These are phyloP conservation scores for Annona cherimola DNA, from an alignment of 164 flowering plant genomes.

Conservation along the genomic window DNA sequence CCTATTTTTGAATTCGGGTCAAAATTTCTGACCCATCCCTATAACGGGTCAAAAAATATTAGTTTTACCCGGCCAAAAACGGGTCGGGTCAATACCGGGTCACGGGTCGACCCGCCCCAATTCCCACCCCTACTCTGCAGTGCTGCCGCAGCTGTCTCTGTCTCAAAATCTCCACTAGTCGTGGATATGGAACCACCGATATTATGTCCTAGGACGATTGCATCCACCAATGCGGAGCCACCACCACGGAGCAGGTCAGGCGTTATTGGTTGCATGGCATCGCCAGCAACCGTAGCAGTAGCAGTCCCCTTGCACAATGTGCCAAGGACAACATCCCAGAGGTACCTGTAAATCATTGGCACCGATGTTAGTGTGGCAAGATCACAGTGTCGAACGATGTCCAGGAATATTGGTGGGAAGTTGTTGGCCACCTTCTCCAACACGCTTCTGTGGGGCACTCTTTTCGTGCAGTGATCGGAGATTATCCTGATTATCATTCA, in stretches of 20 bases:
- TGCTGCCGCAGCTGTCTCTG: background rate
- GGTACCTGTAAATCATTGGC: slow-evolving; percentile 34
- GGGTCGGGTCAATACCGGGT: no score
- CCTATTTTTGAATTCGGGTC: no score
- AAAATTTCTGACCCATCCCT: no score
- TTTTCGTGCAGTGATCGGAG: background rate
- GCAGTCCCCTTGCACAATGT: slow-evolving; percentile 16
- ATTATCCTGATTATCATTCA: no score
- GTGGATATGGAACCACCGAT: slow-evolving; percentile 17
- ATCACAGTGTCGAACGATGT: slow-evolving; percentile 19
- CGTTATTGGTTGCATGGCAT: slow-evolving; percentile 54
- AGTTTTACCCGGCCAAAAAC: no score
- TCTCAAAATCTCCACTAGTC: background rate
- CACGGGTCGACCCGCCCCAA: no score
- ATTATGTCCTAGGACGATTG: slow-evolving; percentile 32
- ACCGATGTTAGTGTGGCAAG: slow-evolving; percentile 17
- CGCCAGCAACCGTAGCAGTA: slow-evolving; percentile 40
- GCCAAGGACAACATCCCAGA: slow-evolving; percentile 31
- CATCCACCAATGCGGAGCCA: slow-evolving; percentile 39
- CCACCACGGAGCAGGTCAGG: slow-evolving; percentile 48
- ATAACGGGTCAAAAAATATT: no score
- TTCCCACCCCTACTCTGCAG: no score
- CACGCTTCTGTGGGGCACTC: slow-evolving; percentile 11
- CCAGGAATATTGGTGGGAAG: slow-evolving; percentile 18
- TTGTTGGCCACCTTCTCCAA: slow-evolving; percentile 14